Evolutionary conservation across 306 rosid species (phyloP), one percentile per base, ranked within the genome.

Genomic region (Mimosa bimucronata): DNA sequence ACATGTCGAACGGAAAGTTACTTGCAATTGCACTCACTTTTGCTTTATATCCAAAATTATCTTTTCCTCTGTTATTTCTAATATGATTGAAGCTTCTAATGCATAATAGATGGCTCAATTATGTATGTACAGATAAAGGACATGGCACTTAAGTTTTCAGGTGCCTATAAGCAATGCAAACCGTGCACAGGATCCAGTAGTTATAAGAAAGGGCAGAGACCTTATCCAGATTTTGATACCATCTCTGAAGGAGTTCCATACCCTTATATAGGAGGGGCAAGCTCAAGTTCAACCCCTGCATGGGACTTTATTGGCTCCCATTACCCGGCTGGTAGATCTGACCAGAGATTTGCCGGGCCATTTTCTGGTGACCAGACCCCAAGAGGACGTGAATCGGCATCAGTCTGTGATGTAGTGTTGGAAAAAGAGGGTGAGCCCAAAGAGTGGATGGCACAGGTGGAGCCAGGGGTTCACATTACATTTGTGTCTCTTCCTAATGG

Each of bases 381-480:
- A 28, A 83, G 91, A 77, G 96, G 75, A 61, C 77, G 87, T 29
- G 88, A 81, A 25, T 89, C 91, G 9, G 83, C 86, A 16, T 85
- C 92, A 18, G 92, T 86, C 3, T 88, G 88, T 82, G 97, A 94
- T 75, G 94, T 94, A n/a, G 97, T 90, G 75, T 76, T 91, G 37
- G 98, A 92, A 80, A 92, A 92, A 45, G 94, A 92, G 71, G 92
- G 92, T 66, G 92, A 91, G 80, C 90, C 95, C 28, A 88, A 94
- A 85, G 98, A 92, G 88, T 94, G 98, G 98, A 88, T 91, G 94
- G 98, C 97, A 15, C 92, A 92, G 76, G 98, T 94, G 64, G 98
- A 94, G 83, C 97, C 95, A 5, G 98, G 98, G 6, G 97, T 94
- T 80, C 92, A 88, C 78, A 92, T 94, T 53, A 91, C 94, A 38